Conservation (phyloP, 2,329 filamentous ascomycete species). For the Penicillium sp. region DNA sequence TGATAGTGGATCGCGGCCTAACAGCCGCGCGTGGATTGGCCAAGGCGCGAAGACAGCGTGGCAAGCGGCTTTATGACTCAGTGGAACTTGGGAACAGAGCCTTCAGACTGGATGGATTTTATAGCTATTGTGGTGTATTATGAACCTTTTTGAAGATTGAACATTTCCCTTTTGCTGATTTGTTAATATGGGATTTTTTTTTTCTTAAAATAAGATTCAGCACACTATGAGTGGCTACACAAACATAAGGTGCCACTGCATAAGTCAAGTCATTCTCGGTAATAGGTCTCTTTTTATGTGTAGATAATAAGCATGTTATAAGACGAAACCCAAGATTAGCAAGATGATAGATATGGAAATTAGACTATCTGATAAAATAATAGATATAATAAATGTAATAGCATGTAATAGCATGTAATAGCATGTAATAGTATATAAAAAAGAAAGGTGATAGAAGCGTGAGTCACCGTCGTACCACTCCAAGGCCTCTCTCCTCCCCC, state of each 20-base stretch:
- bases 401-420: neutral
- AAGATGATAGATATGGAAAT: neutral
- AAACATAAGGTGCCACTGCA: neutral
- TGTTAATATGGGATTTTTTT: neutral
- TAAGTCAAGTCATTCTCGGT: neutral
- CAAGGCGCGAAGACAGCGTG: constrained; percentile 14
- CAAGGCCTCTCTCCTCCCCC: neutral
- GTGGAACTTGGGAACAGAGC: neutral
- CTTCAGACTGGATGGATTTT: constrained; percentile 1
- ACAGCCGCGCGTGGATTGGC: constrained; percentile 10
- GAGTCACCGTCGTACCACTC: constrained; percentile 12
- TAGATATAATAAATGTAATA: neutral
- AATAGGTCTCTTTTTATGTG: neutral
- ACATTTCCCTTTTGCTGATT: neutral
- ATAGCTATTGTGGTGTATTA: neutral
- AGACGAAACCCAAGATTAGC: neutral
- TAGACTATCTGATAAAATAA: neutral
- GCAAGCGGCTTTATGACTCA: constrained; percentile 18
- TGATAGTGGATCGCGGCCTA: constrained; percentile 4
- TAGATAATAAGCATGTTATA: neutral
- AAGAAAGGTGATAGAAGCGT: neutral
- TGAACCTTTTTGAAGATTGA: neutral
- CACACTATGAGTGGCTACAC: constrained; percentile 3
- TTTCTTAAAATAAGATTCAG: neutral
- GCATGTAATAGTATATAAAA: neutral